phyloP scores from a whole-genome alignment of 805 yeast species.

The Geotrichum ghanense region DNA sequence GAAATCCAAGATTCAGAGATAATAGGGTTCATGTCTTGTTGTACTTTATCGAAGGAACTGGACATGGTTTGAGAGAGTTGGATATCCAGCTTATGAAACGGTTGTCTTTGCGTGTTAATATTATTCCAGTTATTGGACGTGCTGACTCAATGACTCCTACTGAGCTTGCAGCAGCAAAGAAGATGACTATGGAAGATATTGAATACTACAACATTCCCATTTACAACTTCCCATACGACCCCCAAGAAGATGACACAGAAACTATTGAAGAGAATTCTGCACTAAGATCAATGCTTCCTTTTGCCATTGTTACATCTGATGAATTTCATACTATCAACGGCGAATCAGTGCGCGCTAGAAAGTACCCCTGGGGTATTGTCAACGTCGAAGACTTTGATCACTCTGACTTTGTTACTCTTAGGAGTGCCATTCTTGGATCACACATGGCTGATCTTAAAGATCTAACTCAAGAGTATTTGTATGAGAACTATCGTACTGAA shows the following conservation, averaged over 20 bases:
- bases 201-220: constrained; percentile 46
- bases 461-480: constrained; percentile 61
- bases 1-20: constrained; percentile 62
- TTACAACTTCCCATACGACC: constrained; percentile 64
- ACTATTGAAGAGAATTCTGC: constrained; percentile 24
- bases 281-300: constrained; percentile 42
- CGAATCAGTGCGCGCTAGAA: constrained; percentile 33
- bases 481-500: constrained; percentile 72
- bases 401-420: constrained; percentile 31
- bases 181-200: constrained; percentile 44
- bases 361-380: constrained; percentile 52
- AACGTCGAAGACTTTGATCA: constrained; percentile 27
- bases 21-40: constrained; percentile 68
- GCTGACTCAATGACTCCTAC: constrained; percentile 65
- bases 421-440: constrained; percentile 59
- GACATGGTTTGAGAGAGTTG: constrained; percentile 47
- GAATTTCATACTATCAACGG: constrained; percentile 25
- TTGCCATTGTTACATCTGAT: constrained; percentile 46
- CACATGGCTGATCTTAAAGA: constrained; percentile 75
- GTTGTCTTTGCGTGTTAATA: constrained; percentile 62
- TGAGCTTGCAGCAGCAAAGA: constrained; percentile 47
- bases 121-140: constrained; percentile 72
- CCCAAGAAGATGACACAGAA: constrained; percentile 38
- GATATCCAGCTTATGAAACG: constrained; percentile 64
- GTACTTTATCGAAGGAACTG: constrained; percentile 60